Base-by-base conservation (phyloP, 2,329 filamentous ascomycete species). In the Niveomyces coronatus region DNA sequence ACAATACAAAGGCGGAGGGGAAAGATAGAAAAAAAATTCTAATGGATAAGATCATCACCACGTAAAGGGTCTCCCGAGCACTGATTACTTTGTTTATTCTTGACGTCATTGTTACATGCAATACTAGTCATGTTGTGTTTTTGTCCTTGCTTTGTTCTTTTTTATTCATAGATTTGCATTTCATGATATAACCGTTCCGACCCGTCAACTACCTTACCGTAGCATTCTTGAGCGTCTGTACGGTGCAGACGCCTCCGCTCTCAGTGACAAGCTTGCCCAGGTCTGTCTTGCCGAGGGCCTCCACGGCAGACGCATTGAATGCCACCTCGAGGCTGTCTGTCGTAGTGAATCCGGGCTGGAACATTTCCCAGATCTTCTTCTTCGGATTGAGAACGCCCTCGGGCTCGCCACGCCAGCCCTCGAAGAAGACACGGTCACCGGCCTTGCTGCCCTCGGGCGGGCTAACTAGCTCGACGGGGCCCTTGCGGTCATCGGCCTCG, bases 311-410 rank as follows among this genome's bases (percentile, higher is more conserved):
- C 3, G 83, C 84, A 53, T 96, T 84, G 56, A 96, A 98, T 0
- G 74, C 87, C 24, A 94, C 89, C 62, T 88, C 83, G 36, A 89
- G 69, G 32, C 61, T 63, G 7, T 82, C 81, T 2, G 82, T 94
- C 7, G 89, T 98, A 20, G 85, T 94, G 66, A 96, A 96, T 0
- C 89, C 91, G 1, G 88, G 87, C 71, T 96, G 89, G 64, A 94
- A 85, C 9, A 74, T 85, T 71, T 98, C 91, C 88, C 89, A 96
- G 44, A 96, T 70, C 79, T 96, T 96, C 79, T 96, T 98, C 81
- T 98, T 98, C 42, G 91, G 91, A 72, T 96, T 98, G 41, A 98
- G 73, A 36, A 89, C 77, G 45, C 81, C 82, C 72, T 98, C 91
- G 0, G 91, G 87, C 69, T 94, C 84, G 43, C 86, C 88, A 60